Base-by-base conservation (phyloP, 495 filamentous ascomycete genomes). In the Trichoderma reesei region DNA sequence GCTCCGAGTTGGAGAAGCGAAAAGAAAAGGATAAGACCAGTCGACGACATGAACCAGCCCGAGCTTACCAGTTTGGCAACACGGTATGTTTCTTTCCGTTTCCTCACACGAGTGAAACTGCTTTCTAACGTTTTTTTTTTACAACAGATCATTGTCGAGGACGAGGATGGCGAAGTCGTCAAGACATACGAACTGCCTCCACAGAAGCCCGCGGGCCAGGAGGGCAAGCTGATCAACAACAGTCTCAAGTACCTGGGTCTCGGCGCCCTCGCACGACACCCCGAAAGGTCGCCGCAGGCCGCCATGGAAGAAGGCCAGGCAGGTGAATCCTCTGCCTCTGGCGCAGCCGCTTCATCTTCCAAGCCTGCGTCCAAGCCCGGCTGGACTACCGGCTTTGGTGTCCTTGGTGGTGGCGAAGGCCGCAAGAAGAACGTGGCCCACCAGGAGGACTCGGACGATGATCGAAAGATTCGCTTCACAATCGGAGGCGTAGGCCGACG, bases 141-240 rank as follows among this genome's bases (percentile, higher is more conserved):
- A 10, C 16, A 63, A 20, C 70, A 86, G 73, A 93, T 99, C 68
- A 97, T 99, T 70, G 91, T 99, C 16, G 95, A 99, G 74, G 92
- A 99, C 68, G 92, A 93, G 72, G 89, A 96, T 71, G 95, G 95
- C 37, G 95, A 99, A 71, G 95, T 99, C 13, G 84, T 99, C 72
- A 95, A 96, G 80, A 96, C 94, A 65, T 98, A 96, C 72, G 90
- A 96, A 62, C 87, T 97, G 37, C 89, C 92, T 11, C 69, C 80
- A 4, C 70, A 73, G n/a, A 74, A 72, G 34, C 62, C 66, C 5
- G 67, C 75, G 3, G 61, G 64, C 67, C 59, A 71, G 59, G 69
- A 68, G 26, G 71, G 67, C 54, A 79, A 76, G 62, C 72, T 75
- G 48, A 75, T 78, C n/a, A 75, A 74, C 59, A 72, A 77, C 20